Base-by-base conservation (phyloP, 768 basidiomycete genomes). In the Panellus pusillus region DNA sequence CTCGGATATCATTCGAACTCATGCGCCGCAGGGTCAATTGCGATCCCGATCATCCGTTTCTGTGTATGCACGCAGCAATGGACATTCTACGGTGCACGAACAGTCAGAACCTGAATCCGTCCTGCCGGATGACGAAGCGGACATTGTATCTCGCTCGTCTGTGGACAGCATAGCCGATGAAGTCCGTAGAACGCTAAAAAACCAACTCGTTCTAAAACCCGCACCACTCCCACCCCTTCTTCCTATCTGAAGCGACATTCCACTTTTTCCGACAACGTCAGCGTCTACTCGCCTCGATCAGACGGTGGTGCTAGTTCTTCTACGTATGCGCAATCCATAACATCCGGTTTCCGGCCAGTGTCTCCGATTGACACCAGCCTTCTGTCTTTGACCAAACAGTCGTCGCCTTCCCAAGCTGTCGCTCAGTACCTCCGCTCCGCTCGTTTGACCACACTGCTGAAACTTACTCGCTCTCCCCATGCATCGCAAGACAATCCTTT, bases 151-250 rank as follows among this genome's bases (percentile, higher is more conserved):
- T 37, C 82, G 88, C n/a, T 93, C 92, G 18, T 93, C 91, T 15
- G 81, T 92, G 58, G 92, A 94, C 68, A 92, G 90, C 55, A 84
- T 94, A 24, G 89, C 91, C 18, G 85, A 90, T 62, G 92, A 94
- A 75, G 83, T 91, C 29, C 80, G 78, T 53, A 81, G 73, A 51
- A 91, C 88, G 9, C 72, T 91, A 57, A 82, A 80, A 56, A 81
- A 79, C 44, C 85, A 90, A 66, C 72, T 65, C 61, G 58, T 74
- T 62, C 55, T 70, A 64, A 71, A 74, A 63, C 67, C 74, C 44
- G 56, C 74, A 47, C 60, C 68, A 44, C 48, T 50, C 50, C 57
- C 67, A 61, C 63, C 70, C 70, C 74, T 27, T 74, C 80, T 19
- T 72, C 74, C 13, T 78, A 74, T 54, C 70, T 72, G 44, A 77